phyloP scores from a whole-genome alignment of 2,329 filamentous ascomycete genomes.

The Dactylellina drechsleri region DNA sequence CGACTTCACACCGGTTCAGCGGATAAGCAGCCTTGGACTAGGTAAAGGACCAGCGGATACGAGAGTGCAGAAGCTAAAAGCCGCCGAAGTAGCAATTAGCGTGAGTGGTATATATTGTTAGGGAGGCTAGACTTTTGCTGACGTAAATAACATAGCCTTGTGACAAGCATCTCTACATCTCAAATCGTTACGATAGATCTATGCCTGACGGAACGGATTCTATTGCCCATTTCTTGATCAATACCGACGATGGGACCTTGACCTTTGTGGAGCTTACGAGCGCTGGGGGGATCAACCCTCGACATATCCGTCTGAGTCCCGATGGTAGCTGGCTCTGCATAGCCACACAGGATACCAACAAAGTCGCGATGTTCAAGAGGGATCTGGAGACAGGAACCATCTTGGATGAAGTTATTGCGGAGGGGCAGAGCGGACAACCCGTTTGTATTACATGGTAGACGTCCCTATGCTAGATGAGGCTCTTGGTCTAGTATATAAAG shows the following conservation, averaged over 20 bases:
- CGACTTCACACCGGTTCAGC: slow-evolving; percentile 63
- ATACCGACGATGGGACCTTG: slow-evolving; percentile 68
- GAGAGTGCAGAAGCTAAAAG: slow-evolving; percentile 61
- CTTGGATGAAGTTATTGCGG: slow-evolving; percentile 45
- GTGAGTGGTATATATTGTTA: slow-evolving; percentile 63
- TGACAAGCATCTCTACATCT: slow-evolving; percentile 72
- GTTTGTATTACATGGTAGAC: slow-evolving; percentile 52
- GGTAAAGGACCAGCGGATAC: slow-evolving; percentile 47
- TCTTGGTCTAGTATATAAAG: too few relatives aligned
- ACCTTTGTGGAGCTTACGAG: slow-evolving; percentile 69
- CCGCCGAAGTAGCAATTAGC: slow-evolving; percentile 70
- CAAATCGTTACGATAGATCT: slow-evolving; percentile 72
- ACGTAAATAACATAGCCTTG: slow-evolving; percentile 65
- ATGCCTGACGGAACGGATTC: slow-evolving; percentile 67
- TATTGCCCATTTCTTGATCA: slow-evolving; percentile 71
- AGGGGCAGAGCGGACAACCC: slow-evolving; percentile 51
- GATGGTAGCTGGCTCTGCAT: slow-evolving; percentile 73
- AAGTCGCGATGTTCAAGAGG: slow-evolving; percentile 72
- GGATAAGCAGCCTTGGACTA: slow-evolving; percentile 65
- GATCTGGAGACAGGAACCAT: slow-evolving; percentile 68
- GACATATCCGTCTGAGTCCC: slow-evolving; percentile 67
- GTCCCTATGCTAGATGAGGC: too few relatives aligned
- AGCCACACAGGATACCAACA: slow-evolving; percentile 71
- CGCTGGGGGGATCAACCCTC: slow-evolving; percentile 72
- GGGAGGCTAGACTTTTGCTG: not conserved